Percentiles rank a stretch among this genome's conserved stretches.
Conservation (phyloP, 371 early-diverging fungal species). For the Blastocladiella emersonii region DNA sequence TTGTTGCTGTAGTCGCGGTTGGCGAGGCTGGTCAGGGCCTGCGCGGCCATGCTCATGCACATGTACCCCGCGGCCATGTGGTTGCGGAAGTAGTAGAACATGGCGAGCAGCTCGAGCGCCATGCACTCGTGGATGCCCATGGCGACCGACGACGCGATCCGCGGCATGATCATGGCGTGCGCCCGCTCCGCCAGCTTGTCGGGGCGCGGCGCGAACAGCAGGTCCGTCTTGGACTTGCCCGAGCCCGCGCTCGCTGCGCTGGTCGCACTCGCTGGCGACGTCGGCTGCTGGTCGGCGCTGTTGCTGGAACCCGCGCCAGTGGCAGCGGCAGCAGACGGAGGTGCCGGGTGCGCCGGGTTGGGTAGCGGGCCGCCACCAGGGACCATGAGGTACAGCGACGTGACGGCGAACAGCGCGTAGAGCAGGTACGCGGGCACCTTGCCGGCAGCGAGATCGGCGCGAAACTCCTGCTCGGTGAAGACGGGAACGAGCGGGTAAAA, state of each 20-base stretch:
- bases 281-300: too few relatives aligned
- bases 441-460: neutral
- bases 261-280: too few relatives aligned
- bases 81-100: neutral
- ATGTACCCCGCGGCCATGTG: constrained; percentile 1
- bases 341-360: too few relatives aligned
- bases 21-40: neutral
- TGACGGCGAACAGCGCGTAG: neutral
- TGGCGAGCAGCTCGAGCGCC: neutral
- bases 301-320: too few relatives aligned
- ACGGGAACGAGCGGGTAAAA: neutral
- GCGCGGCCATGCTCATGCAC: neutral
- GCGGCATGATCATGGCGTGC: neutral
- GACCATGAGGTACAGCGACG: neutral
- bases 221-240: too few relatives aligned
- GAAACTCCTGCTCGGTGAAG: neutral
- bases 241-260: too few relatives aligned
- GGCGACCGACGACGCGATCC: neutral
- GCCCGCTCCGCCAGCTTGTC: neutral
- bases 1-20: neutral
- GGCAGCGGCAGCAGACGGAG: too few relatives aligned
- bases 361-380: too few relatives aligned
- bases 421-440: neutral
- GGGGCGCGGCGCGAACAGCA: neutral
- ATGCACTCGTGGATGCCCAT: neutral